Evolutionary conservation across 2,329 filamentous ascomycete genomes (phyloP), one percentile per base, ranked within the genome.

Genomic region (Thielaviopsis populi): DNA sequence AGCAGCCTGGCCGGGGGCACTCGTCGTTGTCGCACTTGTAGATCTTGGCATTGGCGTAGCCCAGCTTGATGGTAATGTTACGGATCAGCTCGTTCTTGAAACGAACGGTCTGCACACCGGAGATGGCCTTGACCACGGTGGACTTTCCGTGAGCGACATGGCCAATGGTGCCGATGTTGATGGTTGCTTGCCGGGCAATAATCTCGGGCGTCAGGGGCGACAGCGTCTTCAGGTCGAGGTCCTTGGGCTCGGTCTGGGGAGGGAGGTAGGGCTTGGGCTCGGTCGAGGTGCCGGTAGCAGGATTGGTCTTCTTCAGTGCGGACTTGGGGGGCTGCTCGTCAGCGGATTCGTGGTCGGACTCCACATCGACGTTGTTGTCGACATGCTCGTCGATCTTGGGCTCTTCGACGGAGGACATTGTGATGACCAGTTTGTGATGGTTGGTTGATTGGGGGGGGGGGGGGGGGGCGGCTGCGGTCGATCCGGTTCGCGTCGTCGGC

Each of bases 41-140:
- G 76, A 99, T 91, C 79, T 99, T 97, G 71, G 94, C 94, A 76
- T 99, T 99, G 75, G 94, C 94, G 76, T 99, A 99, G 74, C 94
- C 94, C 71, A 99, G 84, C 85, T 99, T 99, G 81, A 99, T 99
- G 72, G 94, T 99, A 73, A 99, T 99, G 77, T 99, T 99, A 73
- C 94, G 84, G 79, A 97, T 95, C 78, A 96, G 79, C 79, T 99
- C 94, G 80, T 97, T 99, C 87, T 99, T 99, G 83, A 99, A 99
- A 70, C 94, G 85, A 73, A 99, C 94, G 19, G 94, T 99, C 82
- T 99, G 94, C 68, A 99, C 94, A 68, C 94, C 94, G 1, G 94
- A 97, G 71, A 99, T 97, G 71, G 94, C 94, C 82, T 99, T 99
- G 71, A 99, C 94, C 61, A 99, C 94, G 24, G 94, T 99, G 67